Percentiles rank a stretch among this genome's conserved stretches.
phyloP scores from a whole-genome alignment of 805 yeast species.

The Dipodascopsis tothii region DNA sequence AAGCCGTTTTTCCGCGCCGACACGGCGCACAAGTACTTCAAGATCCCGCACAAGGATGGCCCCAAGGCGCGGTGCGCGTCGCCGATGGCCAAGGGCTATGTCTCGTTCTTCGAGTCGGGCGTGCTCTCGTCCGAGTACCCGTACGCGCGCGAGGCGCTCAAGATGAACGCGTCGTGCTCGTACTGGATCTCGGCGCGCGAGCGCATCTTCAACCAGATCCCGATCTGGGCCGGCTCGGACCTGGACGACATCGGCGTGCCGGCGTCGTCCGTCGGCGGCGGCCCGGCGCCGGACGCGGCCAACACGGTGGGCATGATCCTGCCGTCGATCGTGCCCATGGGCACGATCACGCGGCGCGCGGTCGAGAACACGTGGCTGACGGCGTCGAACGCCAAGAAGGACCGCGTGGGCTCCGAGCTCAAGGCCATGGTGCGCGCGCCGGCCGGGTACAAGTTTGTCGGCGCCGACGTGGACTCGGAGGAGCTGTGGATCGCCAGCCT shows the following conservation, averaged over 20 bases:
- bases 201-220: conserved; percentile 77
- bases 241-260: conserved; percentile 22
- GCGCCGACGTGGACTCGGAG: conserved; percentile 98
- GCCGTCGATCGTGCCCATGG: conserved; percentile 86
- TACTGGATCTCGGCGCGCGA: conserved; percentile 92
- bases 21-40: conserved; percentile 39
- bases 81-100: conserved; percentile 68
- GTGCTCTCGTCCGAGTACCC: conserved; percentile 61
- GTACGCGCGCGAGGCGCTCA: conserved; percentile 68
- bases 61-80: conserved; percentile 63
- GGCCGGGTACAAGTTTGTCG: conserved; percentile 80
- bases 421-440: conserved; percentile 86
- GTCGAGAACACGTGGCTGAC: conserved; percentile 97
- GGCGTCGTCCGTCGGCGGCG: background rate
- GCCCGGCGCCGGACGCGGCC: conserved; percentile 9
- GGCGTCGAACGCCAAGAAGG: conserved; percentile 84
- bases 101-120: conserved; percentile 65
- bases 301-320: conserved; percentile 58
- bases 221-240: conserved; percentile 50
- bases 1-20: conserved; percentile 30
- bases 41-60: conserved; percentile 86
- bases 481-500: conserved; percentile 97
- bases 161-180: conserved; percentile 70
- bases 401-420: conserved; percentile 85
- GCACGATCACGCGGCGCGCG: conserved; percentile 92